Base-by-base conservation (phyloP, 495 filamentous ascomycete genomes). In the Xylaria intraflava region DNA sequence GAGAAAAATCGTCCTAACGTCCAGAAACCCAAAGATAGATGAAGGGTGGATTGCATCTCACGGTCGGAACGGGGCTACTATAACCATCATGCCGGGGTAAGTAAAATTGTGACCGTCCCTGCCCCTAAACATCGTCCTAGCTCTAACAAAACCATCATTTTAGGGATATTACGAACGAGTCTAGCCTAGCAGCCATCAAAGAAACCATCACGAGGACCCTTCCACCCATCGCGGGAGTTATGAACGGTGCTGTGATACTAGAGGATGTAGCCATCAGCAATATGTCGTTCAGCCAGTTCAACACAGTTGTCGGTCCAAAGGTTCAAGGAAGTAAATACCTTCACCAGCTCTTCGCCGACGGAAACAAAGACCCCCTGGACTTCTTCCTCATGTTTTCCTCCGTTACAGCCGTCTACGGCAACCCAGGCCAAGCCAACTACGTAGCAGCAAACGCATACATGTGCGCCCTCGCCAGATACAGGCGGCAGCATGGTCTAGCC, bases 371-470 rank as follows among this genome's bases (percentile, higher is more conserved):
- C 6, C 19, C 60, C 6, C 64, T 75, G n/a, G 72, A 73, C 20
- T 72, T 72, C 46, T 71, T 73, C 60, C 55, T 75, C 12, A 50
- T 72, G 12, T 58, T 70, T 22, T 69, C 66, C 0, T 69, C 68
- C 0, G 24, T 60, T 16, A 49, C 54, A 6, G 24, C 20, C 3
- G 53, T 71, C 31, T 58, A 62, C 1, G 71, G 71, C 0, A 72
- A 70, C 27, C 44, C 49, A 0, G 69, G 69, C 0, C 78, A 82
- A 55, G 59, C 69, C 26, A 73, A 71, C 29, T 81, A 81, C 53
- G 65, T 66, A 7, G 74, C 76, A 1, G 73, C 72, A 14, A 79
- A 79, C 53, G 67, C 69, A n/a, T 80, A 69, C 53, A 65, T 77
- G 27, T 70, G 23, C 6, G 36, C 42, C 12, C 41, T 76, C 0